Evolutionary conservation across 2,329 filamentous ascomycete genomes (phyloP).

Genomic region (Zelopaecilomyces penicillatus): DNA sequence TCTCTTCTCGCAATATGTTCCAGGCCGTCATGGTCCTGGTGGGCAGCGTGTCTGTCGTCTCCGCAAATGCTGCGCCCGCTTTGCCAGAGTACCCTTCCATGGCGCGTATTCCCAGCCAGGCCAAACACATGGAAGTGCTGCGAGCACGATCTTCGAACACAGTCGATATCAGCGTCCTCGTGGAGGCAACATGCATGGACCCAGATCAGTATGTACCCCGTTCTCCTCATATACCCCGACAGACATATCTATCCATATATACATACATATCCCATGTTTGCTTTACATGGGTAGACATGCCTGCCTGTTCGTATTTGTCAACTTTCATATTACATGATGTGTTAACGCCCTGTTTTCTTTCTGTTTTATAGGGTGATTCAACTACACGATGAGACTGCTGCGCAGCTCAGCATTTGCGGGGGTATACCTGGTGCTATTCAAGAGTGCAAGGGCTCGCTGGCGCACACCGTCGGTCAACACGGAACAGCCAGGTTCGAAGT

Average conservation of each 20-base stretch:
- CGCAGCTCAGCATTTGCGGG: conserved; percentile 41
- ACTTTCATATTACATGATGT: too few relatives aligned
- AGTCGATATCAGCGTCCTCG: conserved; percentile 33
- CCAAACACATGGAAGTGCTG: conserved; percentile 38
- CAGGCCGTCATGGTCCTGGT: conserved; percentile 22
- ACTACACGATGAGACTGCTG: conserved; percentile 41
- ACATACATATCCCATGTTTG: too few relatives aligned
- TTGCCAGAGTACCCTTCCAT: conserved; percentile 8
- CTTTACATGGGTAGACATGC: too few relatives aligned
- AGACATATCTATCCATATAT: too few relatives aligned
- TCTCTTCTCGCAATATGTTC: conserved; percentile 21
- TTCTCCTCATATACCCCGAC: too few relatives aligned
- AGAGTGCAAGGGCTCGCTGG: conserved; percentile 33
- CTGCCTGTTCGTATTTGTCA: too few relatives aligned
- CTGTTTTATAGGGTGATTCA: conserved; percentile 26
- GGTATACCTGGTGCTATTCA: conserved; percentile 40
- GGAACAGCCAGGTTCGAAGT: conserved; percentile 42
- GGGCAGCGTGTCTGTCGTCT: conserved; percentile 19
- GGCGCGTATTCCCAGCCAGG: conserved; percentile 29
- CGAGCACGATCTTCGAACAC: conserved; percentile 28
- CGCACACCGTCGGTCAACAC: conserved; percentile 35
- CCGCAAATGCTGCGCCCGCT: conserved; percentile 23
- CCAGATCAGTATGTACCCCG: conserved; percentile 26
- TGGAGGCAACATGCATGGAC: conserved; percentile 33
- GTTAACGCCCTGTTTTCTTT: too few relatives aligned